Percentiles rank a stretch among this genome's conserved stretches.
Evolutionary conservation across 116 monocot genomes (phyloP).

Genomic region (Trichopus zeylanicus): DNA sequence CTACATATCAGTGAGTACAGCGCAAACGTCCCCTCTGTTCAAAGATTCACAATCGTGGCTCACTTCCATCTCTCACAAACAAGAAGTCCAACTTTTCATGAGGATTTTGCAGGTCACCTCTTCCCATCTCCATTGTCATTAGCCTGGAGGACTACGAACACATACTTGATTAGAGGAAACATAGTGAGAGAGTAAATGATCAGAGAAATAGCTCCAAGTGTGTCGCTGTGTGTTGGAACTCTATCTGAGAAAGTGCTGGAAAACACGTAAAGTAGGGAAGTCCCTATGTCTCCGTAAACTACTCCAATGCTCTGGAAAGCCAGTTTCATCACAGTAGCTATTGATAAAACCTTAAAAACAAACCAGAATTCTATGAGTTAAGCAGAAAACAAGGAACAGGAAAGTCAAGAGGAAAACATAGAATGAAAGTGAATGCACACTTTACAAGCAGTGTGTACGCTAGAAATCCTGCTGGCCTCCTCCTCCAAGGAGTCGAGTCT

Average conservation of each 20-base stretch:
- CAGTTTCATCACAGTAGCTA: slow-evolving; percentile 29
- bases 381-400: neutral
- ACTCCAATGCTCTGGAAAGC: slow-evolving; percentile 69
- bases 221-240: slow-evolving; percentile 16
- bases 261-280: slow-evolving; percentile 59
- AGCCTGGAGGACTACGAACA: slow-evolving; percentile 57
- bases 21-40: slow-evolving; percentile 48
- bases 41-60: no score
- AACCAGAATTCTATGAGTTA: neutral
- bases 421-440: neutral
- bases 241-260: slow-evolving; percentile 41
- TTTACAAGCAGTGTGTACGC: slow-evolving; percentile 18
- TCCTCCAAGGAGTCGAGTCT: slow-evolving; percentile 26
- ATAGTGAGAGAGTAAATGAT: slow-evolving; percentile 52
- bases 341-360: slow-evolving; percentile 14
- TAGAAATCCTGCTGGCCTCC: slow-evolving; percentile 21
- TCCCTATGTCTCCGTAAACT: slow-evolving; percentile 63
- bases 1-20: slow-evolving; percentile 52
- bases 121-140: slow-evolving; percentile 58
- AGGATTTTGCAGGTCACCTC: neutral
- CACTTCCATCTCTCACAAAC: neutral
- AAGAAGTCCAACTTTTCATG: neutral
- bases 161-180: slow-evolving; percentile 63
- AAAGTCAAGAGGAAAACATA: neutral
- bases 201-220: slow-evolving; percentile 53